Base-by-base conservation (phyloP, 805 yeast species). In the Hyphopichia homilentoma region DNA sequence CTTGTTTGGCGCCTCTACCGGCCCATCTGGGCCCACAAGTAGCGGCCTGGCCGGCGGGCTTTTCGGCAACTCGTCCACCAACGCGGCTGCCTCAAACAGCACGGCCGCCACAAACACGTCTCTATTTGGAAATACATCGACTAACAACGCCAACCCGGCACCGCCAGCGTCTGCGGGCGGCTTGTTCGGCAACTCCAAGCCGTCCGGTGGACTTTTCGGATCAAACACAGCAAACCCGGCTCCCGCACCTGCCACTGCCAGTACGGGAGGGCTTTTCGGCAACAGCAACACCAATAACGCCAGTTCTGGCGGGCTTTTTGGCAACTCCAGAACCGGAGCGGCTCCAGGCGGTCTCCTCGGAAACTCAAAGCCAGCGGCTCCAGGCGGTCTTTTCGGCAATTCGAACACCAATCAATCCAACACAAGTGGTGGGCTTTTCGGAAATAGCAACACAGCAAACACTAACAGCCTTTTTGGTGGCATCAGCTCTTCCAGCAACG, bases 341-440 rank as follows among this genome's bases (percentile, higher is more conserved):
- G 14, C 48, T 16, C 23, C 40, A 9, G 47, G 50, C 21, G 47
- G 50, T 21, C 31, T 48, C n/a, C 48, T 50, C 42, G 55, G 53
- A n/a, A 11, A 20, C 28, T 38, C 17, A 40, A 43, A 45, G 34
- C 12, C 25, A 11, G 21, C 43, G 17, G 14, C 48, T 16, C 23
- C 40, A 9, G 47, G 50, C 21, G 47, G 50, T 21, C 31, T 48
- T n/a, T 49, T 50, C 42, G 55, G 53, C 5, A 36, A 32, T 20
- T 23, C 38, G 26, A 28, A 27, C 31, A 33, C 38, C 28, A 34
- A 39, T 17, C 25, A 37, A n/a, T 13, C 33, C 13, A 29, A 43
- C 9, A n/a, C 39, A n/a, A 29, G 48, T 16, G 54, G 59, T n/a
- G 57, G 60, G 7, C 39, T 50, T 6, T 50, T 51, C 39, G 59